These are phyloP conservation scores for Cyclotella atomus DNA, from an alignment of 108 stramenopile species.

Conservation along the genomic window DNA sequence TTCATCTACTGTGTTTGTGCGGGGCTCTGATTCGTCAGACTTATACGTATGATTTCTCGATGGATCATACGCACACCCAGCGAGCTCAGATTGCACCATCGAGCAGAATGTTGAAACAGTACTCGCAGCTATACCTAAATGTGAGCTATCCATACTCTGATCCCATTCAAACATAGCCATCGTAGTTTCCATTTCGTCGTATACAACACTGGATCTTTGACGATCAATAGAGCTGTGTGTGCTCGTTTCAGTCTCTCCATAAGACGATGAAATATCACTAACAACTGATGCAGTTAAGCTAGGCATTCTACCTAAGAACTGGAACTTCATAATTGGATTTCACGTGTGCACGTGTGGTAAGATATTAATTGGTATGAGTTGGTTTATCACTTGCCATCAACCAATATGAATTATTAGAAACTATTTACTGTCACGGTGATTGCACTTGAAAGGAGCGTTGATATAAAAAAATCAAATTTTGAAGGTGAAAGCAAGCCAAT, in stretches of 20 bases:
- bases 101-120: conserved; percentile 2
- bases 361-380: background rate
- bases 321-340: conserved; percentile 7
- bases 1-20: background rate
- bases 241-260: background rate
- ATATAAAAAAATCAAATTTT: background rate
- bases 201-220: too few relatives aligned
- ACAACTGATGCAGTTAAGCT: background rate
- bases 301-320: background rate
- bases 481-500: conserved; percentile 9
- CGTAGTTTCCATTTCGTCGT: background rate
- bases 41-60: conserved; percentile 8
- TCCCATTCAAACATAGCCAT: background rate
- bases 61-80: conserved; percentile 15
- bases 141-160: background rate
- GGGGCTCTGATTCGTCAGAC: background rate
- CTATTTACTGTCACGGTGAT: background rate
- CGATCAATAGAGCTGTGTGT: background rate
- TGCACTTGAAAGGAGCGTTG: conserved; percentile 1
- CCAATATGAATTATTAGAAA: background rate
- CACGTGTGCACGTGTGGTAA: background rate
- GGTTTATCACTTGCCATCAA: background rate
- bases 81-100: conserved; percentile 6
- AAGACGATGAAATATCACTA: conserved; percentile 2
- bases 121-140: background rate